These are phyloP conservation scores for Cordyceps militaris DNA, from an alignment of 2,329 filamentous ascomycete species.

Conservation along the genomic window DNA sequence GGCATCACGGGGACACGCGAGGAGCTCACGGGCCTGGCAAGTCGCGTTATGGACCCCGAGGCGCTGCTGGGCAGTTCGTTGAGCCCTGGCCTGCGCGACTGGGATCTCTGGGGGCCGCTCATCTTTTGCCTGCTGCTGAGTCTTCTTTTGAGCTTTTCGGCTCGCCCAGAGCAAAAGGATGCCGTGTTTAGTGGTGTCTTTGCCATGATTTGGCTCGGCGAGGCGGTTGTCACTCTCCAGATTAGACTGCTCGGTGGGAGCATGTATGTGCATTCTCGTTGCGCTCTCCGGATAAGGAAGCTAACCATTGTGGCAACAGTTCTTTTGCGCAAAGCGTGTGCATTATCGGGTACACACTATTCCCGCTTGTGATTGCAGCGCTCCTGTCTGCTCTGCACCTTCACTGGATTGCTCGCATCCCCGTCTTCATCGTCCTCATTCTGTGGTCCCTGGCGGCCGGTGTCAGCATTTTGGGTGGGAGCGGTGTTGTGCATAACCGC, in stretches of 20 bases:
- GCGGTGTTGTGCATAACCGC: constrained; percentile 89
- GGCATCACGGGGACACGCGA: constrained; percentile 54
- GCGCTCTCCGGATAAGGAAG: not conserved
- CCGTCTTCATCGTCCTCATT: constrained; percentile 82
- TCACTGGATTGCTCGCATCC: constrained; percentile 74
- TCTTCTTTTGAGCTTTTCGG: constrained; percentile 78
- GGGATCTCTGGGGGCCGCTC: constrained; percentile 96
- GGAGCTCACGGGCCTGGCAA: constrained; percentile 54
- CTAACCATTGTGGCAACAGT: constrained; percentile 40
- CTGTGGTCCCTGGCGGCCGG: constrained; percentile 92
- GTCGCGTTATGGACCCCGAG: constrained; percentile 60
- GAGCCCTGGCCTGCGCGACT: constrained; percentile 86
- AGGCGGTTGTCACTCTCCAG: constrained; percentile 94
- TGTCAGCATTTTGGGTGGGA: constrained; percentile 91
- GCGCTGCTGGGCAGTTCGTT: constrained; percentile 60
- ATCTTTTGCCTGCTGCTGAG: constrained; percentile 89
- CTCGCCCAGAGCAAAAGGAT: constrained; percentile 72
- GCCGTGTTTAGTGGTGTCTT: constrained; percentile 94
- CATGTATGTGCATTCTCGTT: constrained; percentile 60
- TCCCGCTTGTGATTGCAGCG: constrained; percentile 89
- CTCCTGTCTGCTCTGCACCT: constrained; percentile 78
- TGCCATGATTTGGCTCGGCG: constrained; percentile 92
- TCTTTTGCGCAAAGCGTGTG: constrained; percentile 97
- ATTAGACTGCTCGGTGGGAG: constrained; percentile 94
- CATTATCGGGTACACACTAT: constrained; percentile 97